phyloP scores from a whole-genome alignment of 1,284 basidiomycete species.

The Fomitopsis pinicola region DNA sequence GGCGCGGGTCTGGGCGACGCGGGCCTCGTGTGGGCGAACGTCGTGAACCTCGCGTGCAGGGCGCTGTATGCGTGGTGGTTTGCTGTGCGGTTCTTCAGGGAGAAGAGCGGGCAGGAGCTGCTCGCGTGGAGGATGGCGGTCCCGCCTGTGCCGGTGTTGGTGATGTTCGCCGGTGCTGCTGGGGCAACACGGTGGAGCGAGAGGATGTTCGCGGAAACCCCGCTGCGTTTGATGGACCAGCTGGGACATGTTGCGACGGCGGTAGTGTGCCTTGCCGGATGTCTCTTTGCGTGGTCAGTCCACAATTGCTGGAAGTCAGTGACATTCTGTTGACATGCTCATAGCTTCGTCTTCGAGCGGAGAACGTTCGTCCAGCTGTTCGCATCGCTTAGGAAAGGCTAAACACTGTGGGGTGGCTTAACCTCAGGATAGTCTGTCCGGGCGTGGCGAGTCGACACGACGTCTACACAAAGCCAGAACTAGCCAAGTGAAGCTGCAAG shows the following conservation, averaged over 20 bases:
- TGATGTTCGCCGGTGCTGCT: constrained; percentile 23
- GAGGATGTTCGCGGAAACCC: constrained; percentile 11
- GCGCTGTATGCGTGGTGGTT: constrained; percentile 49
- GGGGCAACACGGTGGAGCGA: constrained; percentile 26
- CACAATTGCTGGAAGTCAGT: not conserved
- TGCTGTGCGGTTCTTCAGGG: constrained; percentile 22
- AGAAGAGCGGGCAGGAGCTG: constrained; percentile 12
- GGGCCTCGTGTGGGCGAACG: constrained; percentile 75
- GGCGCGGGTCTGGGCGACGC: constrained; percentile 54
- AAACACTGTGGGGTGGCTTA: not conserved
- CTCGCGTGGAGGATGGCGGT: constrained; percentile 19
- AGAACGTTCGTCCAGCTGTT: constrained; percentile 7
- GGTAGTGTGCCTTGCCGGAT: constrained; percentile 19
- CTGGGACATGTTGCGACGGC: constrained; percentile 26
- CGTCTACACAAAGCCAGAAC: not conserved
- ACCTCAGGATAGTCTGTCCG: too few species aligned
- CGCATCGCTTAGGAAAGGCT: constrained; percentile 9
- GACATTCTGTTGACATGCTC: not conserved
- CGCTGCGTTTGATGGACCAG: constrained; percentile 21
- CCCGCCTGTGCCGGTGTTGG: constrained; percentile 25
- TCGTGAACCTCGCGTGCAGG: constrained; percentile 56
- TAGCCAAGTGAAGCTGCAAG: too few species aligned
- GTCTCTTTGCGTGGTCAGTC: constrained; percentile 28
- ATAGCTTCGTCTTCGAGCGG: constrained; percentile 15
- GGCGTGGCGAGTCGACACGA: too few species aligned